phyloP scores from a whole-genome alignment of 2,329 filamentous ascomycete genomes.

The Triangularia verruculosa region DNA sequence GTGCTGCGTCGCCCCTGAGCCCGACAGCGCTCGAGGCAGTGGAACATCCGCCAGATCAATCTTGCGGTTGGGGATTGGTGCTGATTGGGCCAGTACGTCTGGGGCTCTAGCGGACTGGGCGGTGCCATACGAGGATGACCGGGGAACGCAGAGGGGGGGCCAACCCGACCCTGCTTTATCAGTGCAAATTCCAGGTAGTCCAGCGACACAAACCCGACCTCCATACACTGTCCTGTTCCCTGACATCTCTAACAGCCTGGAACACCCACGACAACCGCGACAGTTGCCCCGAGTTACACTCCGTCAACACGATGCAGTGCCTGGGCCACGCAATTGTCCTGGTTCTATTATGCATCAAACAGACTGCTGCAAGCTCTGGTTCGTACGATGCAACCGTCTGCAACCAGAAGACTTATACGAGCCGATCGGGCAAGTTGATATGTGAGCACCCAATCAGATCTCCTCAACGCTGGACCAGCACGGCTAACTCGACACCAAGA shows the following conservation, averaged over 20 bases:
- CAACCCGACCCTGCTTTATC: neutral
- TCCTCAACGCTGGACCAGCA: neutral
- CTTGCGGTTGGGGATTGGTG: neutral
- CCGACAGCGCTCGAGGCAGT: slow-evolving; percentile 1
- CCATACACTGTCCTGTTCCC: neutral
- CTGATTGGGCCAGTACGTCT: neutral
- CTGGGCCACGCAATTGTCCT: slow-evolving; percentile 9
- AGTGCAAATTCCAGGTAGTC: neutral
- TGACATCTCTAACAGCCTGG: neutral
- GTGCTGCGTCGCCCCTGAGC: neutral
- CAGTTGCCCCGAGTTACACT: slow-evolving; percentile 3
- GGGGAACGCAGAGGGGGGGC: neutral
- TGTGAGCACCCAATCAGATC: slow-evolving; percentile 24
- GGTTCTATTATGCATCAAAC: slow-evolving; percentile 1
- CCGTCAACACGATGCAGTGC: slow-evolving; percentile 15
- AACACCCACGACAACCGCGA: neutral
- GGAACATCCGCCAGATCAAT: neutral
- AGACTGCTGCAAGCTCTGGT: slow-evolving; percentile 10
- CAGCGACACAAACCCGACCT: neutral
- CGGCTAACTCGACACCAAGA: slow-evolving; percentile 23
- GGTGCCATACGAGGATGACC: neutral
- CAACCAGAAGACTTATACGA: slow-evolving; percentile 30
- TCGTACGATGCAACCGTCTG: slow-evolving; percentile 32
- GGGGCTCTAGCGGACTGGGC: neutral
- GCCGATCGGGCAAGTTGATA: slow-evolving; percentile 24